Conservation (phyloP, 306 rosid genomes). For the Prunus dulcis region DNA sequence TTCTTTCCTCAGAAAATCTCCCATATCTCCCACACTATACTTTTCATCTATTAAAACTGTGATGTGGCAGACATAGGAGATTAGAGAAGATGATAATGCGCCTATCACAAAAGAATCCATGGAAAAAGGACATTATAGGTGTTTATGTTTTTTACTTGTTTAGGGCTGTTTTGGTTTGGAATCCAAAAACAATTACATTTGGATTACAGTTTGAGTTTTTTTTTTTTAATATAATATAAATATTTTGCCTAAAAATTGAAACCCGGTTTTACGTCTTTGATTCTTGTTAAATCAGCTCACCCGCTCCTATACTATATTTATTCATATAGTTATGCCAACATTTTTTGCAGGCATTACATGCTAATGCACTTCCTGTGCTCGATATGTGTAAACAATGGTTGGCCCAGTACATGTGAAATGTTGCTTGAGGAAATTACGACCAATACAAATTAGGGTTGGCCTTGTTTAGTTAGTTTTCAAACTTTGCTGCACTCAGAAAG, state of each 20-base stretch:
- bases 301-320: background rate
- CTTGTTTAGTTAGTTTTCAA: conserved; percentile 13
- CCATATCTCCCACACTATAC: background rate
- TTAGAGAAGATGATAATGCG: background rate
- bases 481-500: conserved; percentile 7
- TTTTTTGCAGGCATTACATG: conserved; percentile 86
- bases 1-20: conserved; percentile 15
- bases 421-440: conserved; percentile 17
- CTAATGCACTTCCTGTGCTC: conserved; percentile 94
- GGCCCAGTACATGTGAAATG: conserved; percentile 82
- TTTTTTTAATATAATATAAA: too few species aligned
- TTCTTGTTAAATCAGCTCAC: background rate
- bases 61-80: background rate
- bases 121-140: background rate
- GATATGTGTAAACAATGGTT: conserved; percentile 99
- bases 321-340: conserved; percentile 16
- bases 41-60: too few species aligned
- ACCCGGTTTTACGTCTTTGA: background rate
- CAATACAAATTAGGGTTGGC: conserved; percentile 13
- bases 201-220: too few species aligned
- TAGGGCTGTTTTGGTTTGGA: background rate
- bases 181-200: too few species aligned
- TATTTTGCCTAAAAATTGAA: too few species aligned
- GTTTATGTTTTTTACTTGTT: background rate
- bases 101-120: background rate